These are phyloP conservation scores for Phytophthora podocarpi DNA, from an alignment of 352 stramenopile species.

Conservation along the genomic window DNA sequence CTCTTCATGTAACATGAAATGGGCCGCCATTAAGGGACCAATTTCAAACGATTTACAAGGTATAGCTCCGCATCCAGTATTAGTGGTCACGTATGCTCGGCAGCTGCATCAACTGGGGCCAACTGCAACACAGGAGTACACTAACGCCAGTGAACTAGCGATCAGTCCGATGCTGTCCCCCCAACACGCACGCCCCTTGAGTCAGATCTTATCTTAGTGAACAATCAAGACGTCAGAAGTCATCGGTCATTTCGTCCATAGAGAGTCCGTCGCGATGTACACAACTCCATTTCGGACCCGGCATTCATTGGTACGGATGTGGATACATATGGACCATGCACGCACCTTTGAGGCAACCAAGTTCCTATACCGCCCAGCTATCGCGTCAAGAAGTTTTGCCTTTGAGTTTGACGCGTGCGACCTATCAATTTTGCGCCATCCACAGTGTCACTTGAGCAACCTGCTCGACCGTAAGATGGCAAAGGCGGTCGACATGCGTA, in stretches of 20 bases:
- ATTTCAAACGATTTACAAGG: too few relatives aligned
- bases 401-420: background rate
- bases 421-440: slow-evolving; percentile 3
- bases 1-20: too few relatives aligned
- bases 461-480: background rate
- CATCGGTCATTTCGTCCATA: background rate
- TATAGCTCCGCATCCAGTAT: background rate
- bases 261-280: background rate
- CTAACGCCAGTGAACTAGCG: background rate
- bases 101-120: background rate
- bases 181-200: too few relatives aligned
- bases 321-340: slow-evolving; percentile 7
- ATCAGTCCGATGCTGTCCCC: too few relatives aligned
- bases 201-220: background rate
- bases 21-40: too few relatives aligned
- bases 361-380: background rate
- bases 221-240: background rate
- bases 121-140: background rate
- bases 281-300: background rate
- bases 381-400: background rate
- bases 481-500: background rate
- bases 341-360: background rate
- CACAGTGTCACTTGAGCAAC: background rate
- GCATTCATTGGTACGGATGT: slow-evolving; percentile 1
- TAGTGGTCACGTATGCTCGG: background rate